Evolutionary conservation across 768 basidiomycete genomes (phyloP).

Genomic region (Agrocybe praecox): DNA sequence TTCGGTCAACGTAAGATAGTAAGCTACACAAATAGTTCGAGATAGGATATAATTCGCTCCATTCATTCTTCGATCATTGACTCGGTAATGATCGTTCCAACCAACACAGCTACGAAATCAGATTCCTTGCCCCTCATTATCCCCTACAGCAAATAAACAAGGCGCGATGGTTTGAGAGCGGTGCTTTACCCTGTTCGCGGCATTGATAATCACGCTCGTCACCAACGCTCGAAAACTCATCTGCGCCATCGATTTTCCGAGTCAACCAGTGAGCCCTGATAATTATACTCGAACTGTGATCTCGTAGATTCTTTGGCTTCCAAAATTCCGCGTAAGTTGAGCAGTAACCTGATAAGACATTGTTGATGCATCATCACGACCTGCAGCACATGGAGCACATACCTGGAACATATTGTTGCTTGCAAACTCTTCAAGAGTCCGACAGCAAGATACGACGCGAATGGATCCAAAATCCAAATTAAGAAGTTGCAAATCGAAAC

Average conservation of each 20-base stretch:
- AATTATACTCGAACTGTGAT: conserved; percentile 12
- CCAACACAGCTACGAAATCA: too few relatives aligned
- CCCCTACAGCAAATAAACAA: too few relatives aligned
- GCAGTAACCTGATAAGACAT: conserved; percentile 16
- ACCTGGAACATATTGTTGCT: conserved; percentile 29
- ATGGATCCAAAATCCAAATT: conserved; percentile 27
- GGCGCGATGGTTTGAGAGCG: too few relatives aligned
- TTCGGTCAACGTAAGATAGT: too few relatives aligned
- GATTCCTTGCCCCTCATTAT: too few relatives aligned
- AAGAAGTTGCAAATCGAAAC: conserved; percentile 25
- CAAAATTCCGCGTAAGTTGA: conserved; percentile 25
- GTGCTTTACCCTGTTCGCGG: too few relatives aligned
- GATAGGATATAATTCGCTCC: too few relatives aligned
- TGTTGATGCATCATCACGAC: too few relatives aligned
- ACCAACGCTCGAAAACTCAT: not conserved
- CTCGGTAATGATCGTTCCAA: too few relatives aligned
- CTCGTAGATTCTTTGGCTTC: conserved; percentile 7
- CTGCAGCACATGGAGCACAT: not conserved
- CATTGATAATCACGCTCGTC: too few relatives aligned
- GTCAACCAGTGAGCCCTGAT: conserved; percentile 7
- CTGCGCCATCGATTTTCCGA: not conserved
- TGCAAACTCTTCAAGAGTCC: conserved; percentile 25
- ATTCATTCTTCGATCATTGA: too few relatives aligned
- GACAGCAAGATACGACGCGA: conserved; percentile 25
- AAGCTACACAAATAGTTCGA: too few relatives aligned